Percentiles rank a stretch among this genome's conserved stretches.
Evolutionary conservation across 202 grass and related monocot genomes (phyloP).

Genomic region (Saccharum hybrid): DNA sequence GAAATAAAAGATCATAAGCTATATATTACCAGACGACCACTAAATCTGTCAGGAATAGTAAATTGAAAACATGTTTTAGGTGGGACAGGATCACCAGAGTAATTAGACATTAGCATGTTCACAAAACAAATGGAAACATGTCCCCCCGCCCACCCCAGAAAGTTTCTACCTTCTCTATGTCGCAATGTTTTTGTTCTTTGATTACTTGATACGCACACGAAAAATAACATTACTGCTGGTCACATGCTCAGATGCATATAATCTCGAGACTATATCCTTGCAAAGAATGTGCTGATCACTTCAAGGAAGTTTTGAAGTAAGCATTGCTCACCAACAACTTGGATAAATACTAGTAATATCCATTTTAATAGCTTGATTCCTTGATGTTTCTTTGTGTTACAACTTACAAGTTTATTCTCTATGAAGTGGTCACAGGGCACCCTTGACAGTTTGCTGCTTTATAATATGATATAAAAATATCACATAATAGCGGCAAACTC

Average conservation of each 20-base stretch:
- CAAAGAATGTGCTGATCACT: slow-evolving; percentile 97
- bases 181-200: background rate
- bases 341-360: slow-evolving; percentile 15
- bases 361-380: slow-evolving; percentile 26
- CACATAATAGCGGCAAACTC: slow-evolving; percentile 1
- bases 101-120: background rate
- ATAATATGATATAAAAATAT: background rate
- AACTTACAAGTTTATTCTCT: background rate
- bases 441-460: slow-evolving; percentile 6
- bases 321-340: slow-evolving; percentile 37
- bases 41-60: slow-evolving; percentile 6
- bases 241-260: slow-evolving; percentile 77
- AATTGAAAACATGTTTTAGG: background rate
- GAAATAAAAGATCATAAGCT: background rate
- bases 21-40: background rate
- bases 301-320: slow-evolving; percentile 98
- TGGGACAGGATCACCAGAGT: background rate
- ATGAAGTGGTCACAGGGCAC: background rate
- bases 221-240: slow-evolving; percentile 32
- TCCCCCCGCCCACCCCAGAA: background rate
- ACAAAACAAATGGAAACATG: background rate
- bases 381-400: slow-evolving; percentile 8
- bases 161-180: background rate
- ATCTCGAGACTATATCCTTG: slow-evolving; percentile 93
- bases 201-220: slow-evolving; percentile 12